Percentiles rank a stretch among this genome's conserved stretches.
These are phyloP conservation scores for Rhynchosporium secalis DNA, from an alignment of 2,329 filamentous ascomycete genomes.

Conservation along the genomic window DNA sequence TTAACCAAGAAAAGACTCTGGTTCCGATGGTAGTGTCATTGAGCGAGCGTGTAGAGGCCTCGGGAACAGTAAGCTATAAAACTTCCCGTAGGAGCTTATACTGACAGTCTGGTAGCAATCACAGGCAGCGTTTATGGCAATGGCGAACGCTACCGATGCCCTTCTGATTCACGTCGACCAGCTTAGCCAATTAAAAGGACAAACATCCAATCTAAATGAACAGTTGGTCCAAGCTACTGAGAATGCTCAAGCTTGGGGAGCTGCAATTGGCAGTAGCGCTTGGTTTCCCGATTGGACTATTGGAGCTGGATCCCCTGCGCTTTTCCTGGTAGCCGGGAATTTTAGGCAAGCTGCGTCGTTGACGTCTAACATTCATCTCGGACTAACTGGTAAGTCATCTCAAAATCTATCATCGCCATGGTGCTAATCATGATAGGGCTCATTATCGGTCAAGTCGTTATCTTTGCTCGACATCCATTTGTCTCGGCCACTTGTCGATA, in stretches of 20 bases:
- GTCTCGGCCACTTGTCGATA: background rate
- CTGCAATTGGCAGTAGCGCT: slow-evolving; percentile 20
- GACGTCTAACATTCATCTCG: slow-evolving; percentile 25
- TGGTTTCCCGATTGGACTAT: slow-evolving; percentile 29
- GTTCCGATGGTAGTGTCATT: slow-evolving; percentile 28
- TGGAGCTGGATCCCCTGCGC: slow-evolving; percentile 22
- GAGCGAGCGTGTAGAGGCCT: slow-evolving; percentile 29
- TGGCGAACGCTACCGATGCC: slow-evolving; percentile 34
- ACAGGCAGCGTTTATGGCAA: slow-evolving; percentile 23
- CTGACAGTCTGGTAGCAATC: slow-evolving; percentile 29
- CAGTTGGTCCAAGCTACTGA: slow-evolving; percentile 32
- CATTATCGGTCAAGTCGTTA: slow-evolving; percentile 4
- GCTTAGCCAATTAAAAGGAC: slow-evolving; percentile 31
- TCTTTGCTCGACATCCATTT: slow-evolving; percentile 18
- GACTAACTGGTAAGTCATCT: slow-evolving; percentile 10
- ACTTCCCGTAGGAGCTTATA: background rate
- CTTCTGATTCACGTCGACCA: slow-evolving; percentile 31
- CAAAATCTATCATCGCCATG: background rate
- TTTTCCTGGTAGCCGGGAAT: slow-evolving; percentile 31
- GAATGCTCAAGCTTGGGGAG: slow-evolving; percentile 26
- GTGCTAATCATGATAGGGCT: slow-evolving; percentile 3
- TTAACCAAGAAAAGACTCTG: slow-evolving; percentile 24
- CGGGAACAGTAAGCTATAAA: slow-evolving; percentile 29
- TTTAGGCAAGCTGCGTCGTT: slow-evolving; percentile 33
- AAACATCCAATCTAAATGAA: slow-evolving; percentile 30